These are phyloP conservation scores for Claviceps monticola DNA, from an alignment of 2,329 filamentous ascomycete species.

Conservation along the genomic window DNA sequence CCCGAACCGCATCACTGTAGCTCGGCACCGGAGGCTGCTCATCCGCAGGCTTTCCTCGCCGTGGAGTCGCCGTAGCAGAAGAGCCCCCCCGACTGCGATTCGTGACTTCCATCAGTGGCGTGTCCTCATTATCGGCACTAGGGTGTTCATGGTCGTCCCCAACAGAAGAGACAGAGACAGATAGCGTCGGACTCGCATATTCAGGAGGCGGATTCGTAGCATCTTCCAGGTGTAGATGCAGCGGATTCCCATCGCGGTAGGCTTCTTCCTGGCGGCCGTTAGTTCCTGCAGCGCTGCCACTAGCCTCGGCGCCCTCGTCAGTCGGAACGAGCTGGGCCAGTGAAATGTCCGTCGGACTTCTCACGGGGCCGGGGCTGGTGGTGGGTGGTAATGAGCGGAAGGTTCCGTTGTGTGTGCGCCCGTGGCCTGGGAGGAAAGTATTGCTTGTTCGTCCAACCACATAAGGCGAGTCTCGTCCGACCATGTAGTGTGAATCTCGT, in stretches of 20 bases:
- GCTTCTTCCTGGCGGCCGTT: slow-evolving; percentile 9
- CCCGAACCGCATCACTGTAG: slow-evolving; percentile 61
- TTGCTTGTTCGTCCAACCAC: slow-evolving; percentile 28
- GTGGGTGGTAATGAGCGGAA: slow-evolving; percentile 62
- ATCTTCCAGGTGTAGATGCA: slow-evolving; percentile 34
- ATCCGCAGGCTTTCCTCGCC: slow-evolving; percentile 8
- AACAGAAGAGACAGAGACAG: slow-evolving; percentile 25
- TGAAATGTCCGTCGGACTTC: slow-evolving; percentile 92
- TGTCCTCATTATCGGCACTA: slow-evolving; percentile 45
- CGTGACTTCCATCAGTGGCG: slow-evolving; percentile 36
- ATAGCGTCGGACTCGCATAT: slow-evolving; percentile 52
- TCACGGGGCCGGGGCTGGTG: slow-evolving; percentile 77
- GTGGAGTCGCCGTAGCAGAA: slow-evolving; percentile 22
- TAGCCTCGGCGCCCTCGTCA: slow-evolving; percentile 55
- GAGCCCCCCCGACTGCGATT: slow-evolving; percentile 39
- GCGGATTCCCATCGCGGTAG: slow-evolving; percentile 22
- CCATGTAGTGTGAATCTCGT: slow-evolving; percentile 2
- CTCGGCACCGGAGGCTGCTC: slow-evolving; percentile 57
- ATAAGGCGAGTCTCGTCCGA: slow-evolving; percentile 14
- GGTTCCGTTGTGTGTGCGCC: slow-evolving; percentile 63
- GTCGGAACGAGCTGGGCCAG: slow-evolving; percentile 67
- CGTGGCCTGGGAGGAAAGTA: slow-evolving; percentile 48
- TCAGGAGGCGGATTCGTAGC: slow-evolving; percentile 53
- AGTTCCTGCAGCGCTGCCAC: slow-evolving; percentile 12
- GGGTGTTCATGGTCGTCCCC: slow-evolving; percentile 34